Conservation (phyloP, 352 stramenopile species). For the Globisporangium rhizosaccharum region DNA sequence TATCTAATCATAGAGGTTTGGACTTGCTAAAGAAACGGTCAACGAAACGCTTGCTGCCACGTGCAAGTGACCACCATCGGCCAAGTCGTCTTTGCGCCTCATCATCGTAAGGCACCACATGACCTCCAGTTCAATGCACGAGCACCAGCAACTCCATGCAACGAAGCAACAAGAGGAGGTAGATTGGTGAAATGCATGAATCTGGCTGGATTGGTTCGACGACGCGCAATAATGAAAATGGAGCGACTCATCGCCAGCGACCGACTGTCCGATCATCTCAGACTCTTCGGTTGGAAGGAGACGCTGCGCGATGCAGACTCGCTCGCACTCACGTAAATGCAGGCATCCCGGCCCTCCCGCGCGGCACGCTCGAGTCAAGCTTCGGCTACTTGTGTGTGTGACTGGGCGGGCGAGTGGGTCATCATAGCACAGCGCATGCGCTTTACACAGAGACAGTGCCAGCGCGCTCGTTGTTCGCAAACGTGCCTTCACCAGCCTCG, state of each 20-base stretch:
- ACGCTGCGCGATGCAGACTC: neutral
- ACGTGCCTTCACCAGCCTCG: slow-evolving; percentile 50
- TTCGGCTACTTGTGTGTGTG: too few species aligned
- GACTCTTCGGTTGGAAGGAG: neutral
- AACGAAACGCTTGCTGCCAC: too few species aligned
- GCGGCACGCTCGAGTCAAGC: too few species aligned
- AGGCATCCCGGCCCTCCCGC: too few species aligned
- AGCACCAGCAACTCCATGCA: neutral
- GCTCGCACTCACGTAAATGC: neutral
- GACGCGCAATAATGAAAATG: slow-evolving; percentile 1
- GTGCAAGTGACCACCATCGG: too few species aligned
- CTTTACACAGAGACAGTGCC: slow-evolving; percentile 22
- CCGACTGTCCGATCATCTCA: neutral
- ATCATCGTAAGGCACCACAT: too few species aligned
- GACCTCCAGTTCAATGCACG: too few species aligned
- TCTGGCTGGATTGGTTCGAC: neutral
- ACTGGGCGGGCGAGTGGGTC: neutral
- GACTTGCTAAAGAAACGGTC: too few species aligned
- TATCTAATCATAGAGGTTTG: too few species aligned
- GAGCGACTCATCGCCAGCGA: neutral
- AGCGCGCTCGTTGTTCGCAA: slow-evolving; percentile 36
- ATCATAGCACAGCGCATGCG: neutral
- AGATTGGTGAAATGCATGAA: neutral
- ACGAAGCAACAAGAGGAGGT: neutral
- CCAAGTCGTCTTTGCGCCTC: too few species aligned